Evolutionary conservation across 2,329 filamentous ascomycete genomes (phyloP).

Genomic region (Penicillium freii): DNA sequence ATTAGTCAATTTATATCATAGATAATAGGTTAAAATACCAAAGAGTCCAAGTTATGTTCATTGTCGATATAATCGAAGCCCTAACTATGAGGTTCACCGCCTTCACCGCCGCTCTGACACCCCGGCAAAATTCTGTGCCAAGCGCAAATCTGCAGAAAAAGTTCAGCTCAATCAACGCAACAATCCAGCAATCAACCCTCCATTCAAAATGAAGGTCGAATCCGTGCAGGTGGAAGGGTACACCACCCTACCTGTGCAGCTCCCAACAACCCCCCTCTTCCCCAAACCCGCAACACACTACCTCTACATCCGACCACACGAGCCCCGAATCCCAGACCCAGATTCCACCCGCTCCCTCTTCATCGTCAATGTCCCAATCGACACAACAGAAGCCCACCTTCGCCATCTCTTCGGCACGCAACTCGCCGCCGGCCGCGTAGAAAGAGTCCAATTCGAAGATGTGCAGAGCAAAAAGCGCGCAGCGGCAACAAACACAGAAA

Average conservation of each 20-base stretch:
- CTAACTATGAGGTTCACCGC: slow-evolving; percentile 14
- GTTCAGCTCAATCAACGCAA: slow-evolving; percentile 6
- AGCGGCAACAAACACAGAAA: slow-evolving; percentile 21
- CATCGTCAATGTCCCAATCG: slow-evolving; percentile 82
- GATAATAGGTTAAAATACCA: neutral
- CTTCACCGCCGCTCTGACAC: slow-evolving; percentile 10
- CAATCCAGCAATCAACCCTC: slow-evolving; percentile 11
- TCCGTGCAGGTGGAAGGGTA: slow-evolving; percentile 59
- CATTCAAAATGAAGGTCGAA: slow-evolving; percentile 37
- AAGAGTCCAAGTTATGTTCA: neutral
- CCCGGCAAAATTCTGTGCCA: slow-evolving; percentile 22
- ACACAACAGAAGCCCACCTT: slow-evolving; percentile 75
- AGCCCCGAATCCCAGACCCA: slow-evolving; percentile 71
- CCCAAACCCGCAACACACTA: slow-evolving; percentile 69
- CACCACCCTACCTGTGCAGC: slow-evolving; percentile 64
- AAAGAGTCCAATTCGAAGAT: slow-evolving; percentile 71
- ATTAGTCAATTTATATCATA: slow-evolving; percentile 1
- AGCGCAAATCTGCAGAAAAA: slow-evolving; percentile 23
- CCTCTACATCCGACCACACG: slow-evolving; percentile 80
- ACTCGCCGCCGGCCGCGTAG: slow-evolving; percentile 74
- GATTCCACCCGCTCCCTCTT: slow-evolving; percentile 80
- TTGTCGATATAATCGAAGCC: neutral
- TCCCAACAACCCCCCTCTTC: slow-evolving; percentile 63
- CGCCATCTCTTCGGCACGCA: slow-evolving; percentile 71
- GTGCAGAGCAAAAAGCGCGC: slow-evolving; percentile 39